Percentiles rank a stretch among this genome's conserved stretches.
phyloP scores from a whole-genome alignment of 257 asterid genomes.

The Solanum bukasovii region DNA sequence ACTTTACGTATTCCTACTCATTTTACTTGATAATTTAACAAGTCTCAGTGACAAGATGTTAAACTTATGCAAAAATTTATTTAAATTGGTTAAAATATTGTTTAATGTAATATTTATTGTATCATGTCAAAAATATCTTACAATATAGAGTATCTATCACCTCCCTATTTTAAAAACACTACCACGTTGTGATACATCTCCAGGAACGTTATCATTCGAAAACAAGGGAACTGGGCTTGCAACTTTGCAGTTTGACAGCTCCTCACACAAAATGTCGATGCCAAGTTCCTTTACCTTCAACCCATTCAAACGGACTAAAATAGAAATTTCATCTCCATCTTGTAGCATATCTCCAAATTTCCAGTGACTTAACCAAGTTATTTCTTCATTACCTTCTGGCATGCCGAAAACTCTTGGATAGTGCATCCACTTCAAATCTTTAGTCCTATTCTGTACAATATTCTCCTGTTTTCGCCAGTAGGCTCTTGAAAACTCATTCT shows the following conservation, averaged over 20 bases:
- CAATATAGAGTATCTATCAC: not conserved
- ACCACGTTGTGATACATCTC: not conserved
- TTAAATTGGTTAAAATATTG: no score
- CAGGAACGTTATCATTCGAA: not conserved
- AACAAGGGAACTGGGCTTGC: not conserved
- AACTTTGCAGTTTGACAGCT: not conserved
- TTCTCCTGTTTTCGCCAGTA: not conserved
- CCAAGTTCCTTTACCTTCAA: constrained; percentile 1
- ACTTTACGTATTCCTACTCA: no score
- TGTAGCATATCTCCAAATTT: not conserved
- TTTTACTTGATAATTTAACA: no score
- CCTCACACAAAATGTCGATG: not conserved
- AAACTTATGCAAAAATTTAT: no score
- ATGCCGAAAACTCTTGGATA: not conserved
- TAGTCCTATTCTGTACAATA: not conserved
- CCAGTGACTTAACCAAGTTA: constrained; percentile 12
- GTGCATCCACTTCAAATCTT: not conserved
- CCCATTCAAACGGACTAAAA: not conserved
- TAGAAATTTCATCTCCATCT: not conserved
- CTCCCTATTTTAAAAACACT: not conserved
- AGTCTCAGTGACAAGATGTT: no score
- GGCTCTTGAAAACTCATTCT: not conserved
- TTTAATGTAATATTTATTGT: no score
- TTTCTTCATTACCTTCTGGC: constrained; percentile 4
- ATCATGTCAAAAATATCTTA: not conserved